Percentiles rank a stretch among this genome's conserved stretches.
phyloP scores from a whole-genome alignment of 1,284 basidiomycete species.

The Cryptococcus maquisensis region DNA sequence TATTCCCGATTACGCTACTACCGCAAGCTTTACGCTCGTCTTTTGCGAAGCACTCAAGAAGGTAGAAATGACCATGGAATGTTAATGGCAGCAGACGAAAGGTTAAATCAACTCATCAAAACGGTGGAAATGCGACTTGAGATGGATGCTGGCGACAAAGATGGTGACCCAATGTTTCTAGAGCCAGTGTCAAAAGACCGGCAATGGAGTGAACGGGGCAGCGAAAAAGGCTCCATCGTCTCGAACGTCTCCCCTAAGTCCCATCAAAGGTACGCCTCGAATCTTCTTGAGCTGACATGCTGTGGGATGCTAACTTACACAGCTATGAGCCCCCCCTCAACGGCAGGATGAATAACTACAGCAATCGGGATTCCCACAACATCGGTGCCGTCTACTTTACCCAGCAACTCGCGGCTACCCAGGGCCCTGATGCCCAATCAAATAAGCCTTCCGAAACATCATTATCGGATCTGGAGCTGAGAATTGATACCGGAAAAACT shows the following conservation, averaged over 20 bases:
- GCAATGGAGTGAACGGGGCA: slow-evolving; percentile 30
- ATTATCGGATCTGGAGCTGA: slow-evolving; percentile 71
- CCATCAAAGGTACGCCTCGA: neutral
- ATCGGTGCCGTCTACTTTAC: neutral
- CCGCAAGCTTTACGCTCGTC: slow-evolving; percentile 79
- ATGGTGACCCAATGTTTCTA: slow-evolving; percentile 2
- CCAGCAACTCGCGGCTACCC: neutral
- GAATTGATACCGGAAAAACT: slow-evolving; percentile 72
- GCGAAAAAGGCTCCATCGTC: slow-evolving; percentile 36
- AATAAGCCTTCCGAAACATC: slow-evolving; percentile 47
- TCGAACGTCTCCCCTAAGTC: slow-evolving; percentile 38
- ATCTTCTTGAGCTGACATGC: too few species aligned
- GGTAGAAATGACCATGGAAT: slow-evolving; percentile 84
- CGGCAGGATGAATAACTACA: neutral
- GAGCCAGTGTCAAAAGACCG: slow-evolving; percentile 22
- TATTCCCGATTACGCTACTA: slow-evolving; percentile 84
- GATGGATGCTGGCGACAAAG: slow-evolving; percentile 42
- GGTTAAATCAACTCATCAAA: slow-evolving; percentile 68
- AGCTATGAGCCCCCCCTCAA: neutral
- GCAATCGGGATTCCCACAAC: neutral
- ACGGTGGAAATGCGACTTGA: slow-evolving; percentile 61
- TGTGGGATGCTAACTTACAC: neutral
- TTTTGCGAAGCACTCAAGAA: slow-evolving; percentile 81
- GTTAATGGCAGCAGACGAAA: slow-evolving; percentile 72
- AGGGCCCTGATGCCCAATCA: neutral